A percentile compares a stretch with the other conserved stretches of the same genome.
phyloP scores from a whole-genome alignment of 1,139 yeast genomes.

The Candida sanyaensis region DNA sequence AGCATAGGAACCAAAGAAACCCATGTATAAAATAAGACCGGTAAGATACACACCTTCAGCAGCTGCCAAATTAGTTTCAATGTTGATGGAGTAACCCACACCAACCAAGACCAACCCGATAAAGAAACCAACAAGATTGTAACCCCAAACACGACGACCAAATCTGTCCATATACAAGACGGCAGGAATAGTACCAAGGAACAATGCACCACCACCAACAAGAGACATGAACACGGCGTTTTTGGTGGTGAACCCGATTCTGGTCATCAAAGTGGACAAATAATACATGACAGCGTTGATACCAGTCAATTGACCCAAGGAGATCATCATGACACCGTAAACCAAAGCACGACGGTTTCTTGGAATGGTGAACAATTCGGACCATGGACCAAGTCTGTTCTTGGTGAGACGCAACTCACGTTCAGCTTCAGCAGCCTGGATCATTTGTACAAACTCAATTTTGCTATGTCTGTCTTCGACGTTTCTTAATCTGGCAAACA shows the following conservation, averaged over 20 bases:
- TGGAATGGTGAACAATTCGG: slow-evolving; percentile 53
- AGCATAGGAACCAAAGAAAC: slow-evolving; percentile 66
- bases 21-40: slow-evolving; percentile 63
- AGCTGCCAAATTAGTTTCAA: slow-evolving; percentile 38
- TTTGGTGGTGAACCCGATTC: slow-evolving; percentile 46
- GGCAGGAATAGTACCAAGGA: slow-evolving; percentile 64
- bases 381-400: slow-evolving; percentile 33
- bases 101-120: slow-evolving; percentile 60
- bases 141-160: slow-evolving; percentile 52
- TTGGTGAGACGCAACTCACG: slow-evolving; percentile 24
- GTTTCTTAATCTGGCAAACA: slow-evolving; percentile 58
- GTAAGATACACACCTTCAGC: slow-evolving; percentile 58
- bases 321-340: slow-evolving; percentile 56
- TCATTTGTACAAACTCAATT: slow-evolving; percentile 53
- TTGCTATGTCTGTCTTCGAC: slow-evolving; percentile 36
- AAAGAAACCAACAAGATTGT: slow-evolving; percentile 51
- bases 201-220: slow-evolving; percentile 63
- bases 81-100: slow-evolving; percentile 47
- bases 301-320: slow-evolving; percentile 59
- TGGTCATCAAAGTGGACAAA: slow-evolving; percentile 52
- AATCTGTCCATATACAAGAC: slow-evolving; percentile 59
- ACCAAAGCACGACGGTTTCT: slow-evolving; percentile 60
- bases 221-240: slow-evolving; percentile 55
- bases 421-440: slow-evolving; percentile 32
- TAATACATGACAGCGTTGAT: slow-evolving; percentile 59